These are phyloP conservation scores for Sphagnum magellanicum DNA, from an alignment of 228 moss, liverwort and hornwort species.

Conservation along the genomic window DNA sequence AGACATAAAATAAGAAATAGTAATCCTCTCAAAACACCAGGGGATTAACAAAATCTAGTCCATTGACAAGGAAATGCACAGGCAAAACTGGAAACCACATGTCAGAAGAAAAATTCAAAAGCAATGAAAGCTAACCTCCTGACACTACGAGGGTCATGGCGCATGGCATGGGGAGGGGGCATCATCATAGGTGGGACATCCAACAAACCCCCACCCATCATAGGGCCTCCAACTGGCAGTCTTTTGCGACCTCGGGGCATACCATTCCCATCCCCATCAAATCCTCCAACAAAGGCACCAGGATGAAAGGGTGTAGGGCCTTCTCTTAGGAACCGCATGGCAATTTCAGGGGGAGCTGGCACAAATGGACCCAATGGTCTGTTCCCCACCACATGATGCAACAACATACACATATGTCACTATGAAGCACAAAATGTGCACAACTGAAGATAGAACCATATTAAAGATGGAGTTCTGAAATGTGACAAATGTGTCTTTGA, in stretches of 20 bases:
- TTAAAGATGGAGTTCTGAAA: no score
- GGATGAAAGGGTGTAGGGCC: conserved; percentile 91
- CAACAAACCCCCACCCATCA: conserved; percentile 80
- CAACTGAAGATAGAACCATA: no score
- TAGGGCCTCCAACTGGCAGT: conserved; percentile 54
- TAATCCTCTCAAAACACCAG: no score
- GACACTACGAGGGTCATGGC: conserved; percentile 86
- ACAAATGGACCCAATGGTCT: conserved; percentile 99
- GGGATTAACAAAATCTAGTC: no score
- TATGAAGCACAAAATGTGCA: no score
- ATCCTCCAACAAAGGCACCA: conserved; percentile 75
- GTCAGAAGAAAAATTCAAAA: no score
- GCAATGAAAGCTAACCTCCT: conserved; percentile 51
- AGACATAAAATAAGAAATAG: no score
- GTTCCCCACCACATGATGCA: not conserved
- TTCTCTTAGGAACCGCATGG: conserved; percentile 94
- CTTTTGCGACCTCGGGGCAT: conserved; percentile 74
- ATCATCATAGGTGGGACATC: conserved; percentile 89
- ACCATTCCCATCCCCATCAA: conserved; percentile 79
- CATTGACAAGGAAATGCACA: no score
- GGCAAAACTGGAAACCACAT: no score
- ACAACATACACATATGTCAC: no score
- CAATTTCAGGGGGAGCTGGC: conserved; percentile 96
- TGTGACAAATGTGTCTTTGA: no score
- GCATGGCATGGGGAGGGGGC: conserved; percentile 69